Percentiles rank a stretch among this genome's conserved stretches.
phyloP scores from a whole-genome alignment of 352 stramenopile genomes.

The Globisporangium megalacanthum region DNA sequence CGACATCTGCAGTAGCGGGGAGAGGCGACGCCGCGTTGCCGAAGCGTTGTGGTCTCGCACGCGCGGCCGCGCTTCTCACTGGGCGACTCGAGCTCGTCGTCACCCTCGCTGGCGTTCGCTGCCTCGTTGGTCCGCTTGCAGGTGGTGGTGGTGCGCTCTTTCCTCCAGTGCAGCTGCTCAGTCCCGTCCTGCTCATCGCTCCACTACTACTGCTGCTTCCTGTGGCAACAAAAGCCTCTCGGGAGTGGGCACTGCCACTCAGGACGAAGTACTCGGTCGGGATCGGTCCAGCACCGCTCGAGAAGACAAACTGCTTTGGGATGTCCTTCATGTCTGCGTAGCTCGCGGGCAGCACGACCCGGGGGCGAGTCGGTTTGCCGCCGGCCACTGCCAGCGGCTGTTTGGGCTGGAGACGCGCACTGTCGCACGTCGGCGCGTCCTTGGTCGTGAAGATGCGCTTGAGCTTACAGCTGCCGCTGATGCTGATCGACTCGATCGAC shows the following conservation, averaged over 20 bases:
- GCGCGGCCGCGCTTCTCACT: background rate
- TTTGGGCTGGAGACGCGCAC: background rate
- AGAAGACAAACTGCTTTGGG: conserved; percentile 65
- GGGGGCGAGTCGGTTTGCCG: background rate
- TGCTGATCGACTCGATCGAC: conserved; percentile 71
- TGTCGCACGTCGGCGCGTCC: conserved; percentile 38
- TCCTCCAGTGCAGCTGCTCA: background rate
- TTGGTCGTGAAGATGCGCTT: conserved; percentile 88
- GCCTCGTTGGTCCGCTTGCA: background rate
- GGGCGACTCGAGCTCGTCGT: conserved; percentile 3
- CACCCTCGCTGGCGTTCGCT: background rate
- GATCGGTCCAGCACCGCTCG: conserved; percentile 20
- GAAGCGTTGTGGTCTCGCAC: background rate
- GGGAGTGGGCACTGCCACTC: background rate
- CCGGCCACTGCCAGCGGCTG: background rate
- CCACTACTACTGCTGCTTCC: background rate
- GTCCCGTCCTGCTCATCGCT: background rate
- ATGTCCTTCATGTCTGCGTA: conserved; percentile 46
- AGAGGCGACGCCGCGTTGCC: background rate
- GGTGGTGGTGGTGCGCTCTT: conserved; percentile 3
- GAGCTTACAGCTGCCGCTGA: conserved; percentile 66
- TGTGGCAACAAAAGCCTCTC: background rate
- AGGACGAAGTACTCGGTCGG: conserved; percentile 55
- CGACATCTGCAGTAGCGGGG: background rate
- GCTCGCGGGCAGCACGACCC: conserved; percentile 6